Evolutionary conservation across 2,329 filamentous ascomycete species (phyloP).

Genomic region (Alternaria incomplexa): DNA sequence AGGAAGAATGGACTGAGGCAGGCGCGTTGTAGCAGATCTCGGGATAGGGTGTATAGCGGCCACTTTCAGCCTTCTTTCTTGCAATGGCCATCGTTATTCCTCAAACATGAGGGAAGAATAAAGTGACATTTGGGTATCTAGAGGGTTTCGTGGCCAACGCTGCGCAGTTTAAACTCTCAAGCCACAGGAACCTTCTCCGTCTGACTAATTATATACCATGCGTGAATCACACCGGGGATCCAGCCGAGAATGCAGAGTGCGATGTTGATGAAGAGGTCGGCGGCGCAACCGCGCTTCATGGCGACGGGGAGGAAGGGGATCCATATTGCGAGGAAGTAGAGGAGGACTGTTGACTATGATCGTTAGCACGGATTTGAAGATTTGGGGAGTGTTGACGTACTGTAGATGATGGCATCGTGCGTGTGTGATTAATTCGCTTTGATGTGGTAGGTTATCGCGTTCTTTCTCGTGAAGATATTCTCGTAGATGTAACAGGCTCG

Average conservation of each 20-base stretch:
- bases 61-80: no score
- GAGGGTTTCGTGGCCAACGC: no score
- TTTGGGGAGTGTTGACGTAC: no score
- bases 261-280: constrained; percentile 52
- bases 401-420: constrained; percentile 18
- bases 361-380: no score
- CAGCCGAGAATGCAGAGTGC: constrained; percentile 46
- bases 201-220: constrained; percentile 35
- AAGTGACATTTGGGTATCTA: no score
- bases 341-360: constrained; percentile 30
- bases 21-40: no score
- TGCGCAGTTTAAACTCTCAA: not conserved
- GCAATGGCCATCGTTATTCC: no score
- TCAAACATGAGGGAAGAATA: no score
- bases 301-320: constrained; percentile 51
- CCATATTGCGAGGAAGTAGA: constrained; percentile 43
- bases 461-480: not conserved
- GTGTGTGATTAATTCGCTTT: not conserved
- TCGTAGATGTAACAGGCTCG: rapidly evolving
- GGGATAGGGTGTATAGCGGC: no score
- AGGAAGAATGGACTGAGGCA: no score
- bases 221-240: constrained; percentile 38
- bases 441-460: not conserved
- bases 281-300: constrained; percentile 47
- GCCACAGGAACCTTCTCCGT: constrained; percentile 7